Percentiles rank a stretch among this genome's conserved stretches.
These are phyloP conservation scores for Spinacia oleracea DNA, from an alignment of 179 eudicot species.

Conservation along the genomic window DNA sequence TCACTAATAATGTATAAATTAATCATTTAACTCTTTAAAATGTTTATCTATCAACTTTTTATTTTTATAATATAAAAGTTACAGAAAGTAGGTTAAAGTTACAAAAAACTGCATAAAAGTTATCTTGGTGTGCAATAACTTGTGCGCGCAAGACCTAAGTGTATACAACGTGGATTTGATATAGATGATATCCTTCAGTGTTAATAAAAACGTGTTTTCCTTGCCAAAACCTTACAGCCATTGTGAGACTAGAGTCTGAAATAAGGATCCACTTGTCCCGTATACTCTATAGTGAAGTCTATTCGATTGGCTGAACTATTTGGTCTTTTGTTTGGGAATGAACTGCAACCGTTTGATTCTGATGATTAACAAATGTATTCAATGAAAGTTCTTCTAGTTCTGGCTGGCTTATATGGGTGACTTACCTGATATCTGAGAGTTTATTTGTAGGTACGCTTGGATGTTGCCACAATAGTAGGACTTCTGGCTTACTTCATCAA, in stretches of 20 bases:
- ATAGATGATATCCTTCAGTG: not conserved
- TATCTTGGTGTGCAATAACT: too few species aligned
- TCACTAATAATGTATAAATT: too few species aligned
- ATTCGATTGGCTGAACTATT: not conserved
- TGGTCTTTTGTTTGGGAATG: not conserved
- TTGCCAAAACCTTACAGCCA: not conserved
- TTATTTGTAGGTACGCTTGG: slow-evolving; percentile 84
- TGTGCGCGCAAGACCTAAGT: too few species aligned
- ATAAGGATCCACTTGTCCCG: not conserved
- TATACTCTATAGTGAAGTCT: not conserved
- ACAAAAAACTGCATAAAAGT: too few species aligned
- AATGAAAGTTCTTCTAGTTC: not conserved
- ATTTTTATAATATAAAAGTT: too few species aligned
- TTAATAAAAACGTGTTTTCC: not conserved
- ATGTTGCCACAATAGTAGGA: slow-evolving; percentile 74
- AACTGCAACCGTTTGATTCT: not conserved
- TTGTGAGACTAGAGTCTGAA: not conserved
- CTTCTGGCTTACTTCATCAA: slow-evolving; percentile 85
- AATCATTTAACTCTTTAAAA: too few species aligned
- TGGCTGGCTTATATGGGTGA: not conserved
- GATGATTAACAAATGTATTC: not conserved
- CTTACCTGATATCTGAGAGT: slow-evolving; percentile 21
- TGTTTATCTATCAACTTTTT: too few species aligned
- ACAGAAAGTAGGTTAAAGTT: too few species aligned
- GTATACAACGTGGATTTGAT: not conserved